These are phyloP conservation scores for Trifolium repens DNA, from an alignment of 306 rosid species.

Conservation along the genomic window DNA sequence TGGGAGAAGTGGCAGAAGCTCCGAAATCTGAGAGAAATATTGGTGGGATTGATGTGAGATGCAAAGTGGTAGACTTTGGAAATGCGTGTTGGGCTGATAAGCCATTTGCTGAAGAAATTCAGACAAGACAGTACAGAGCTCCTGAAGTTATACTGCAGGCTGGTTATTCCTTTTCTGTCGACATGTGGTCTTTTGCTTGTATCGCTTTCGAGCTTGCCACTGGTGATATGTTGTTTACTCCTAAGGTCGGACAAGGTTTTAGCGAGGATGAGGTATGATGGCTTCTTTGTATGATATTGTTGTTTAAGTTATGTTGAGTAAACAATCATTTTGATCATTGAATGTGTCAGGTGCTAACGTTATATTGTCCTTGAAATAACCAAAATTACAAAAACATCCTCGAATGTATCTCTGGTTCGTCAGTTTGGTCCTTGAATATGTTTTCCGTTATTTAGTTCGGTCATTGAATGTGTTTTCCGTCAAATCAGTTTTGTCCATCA, in stretches of 20 bases:
- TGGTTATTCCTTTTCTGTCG: constrained; percentile 84
- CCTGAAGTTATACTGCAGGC: constrained; percentile 91
- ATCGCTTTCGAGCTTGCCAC: constrained; percentile 94
- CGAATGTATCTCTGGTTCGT: not conserved
- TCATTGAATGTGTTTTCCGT: not conserved
- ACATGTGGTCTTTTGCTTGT: constrained; percentile 98
- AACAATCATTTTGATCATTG: not conserved
- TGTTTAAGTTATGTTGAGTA: constrained; percentile 26
- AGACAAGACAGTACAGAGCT: constrained; percentile 97
- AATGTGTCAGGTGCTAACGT: not conserved
- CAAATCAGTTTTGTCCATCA: not conserved
- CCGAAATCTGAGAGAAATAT: constrained; percentile 65
- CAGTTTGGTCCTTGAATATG: not conserved
- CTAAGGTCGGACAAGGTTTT: constrained; percentile 82
- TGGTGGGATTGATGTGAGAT: constrained; percentile 80
- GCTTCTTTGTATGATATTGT: constrained; percentile 26
- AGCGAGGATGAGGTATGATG: constrained; percentile 91
- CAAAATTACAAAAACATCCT: not conserved
- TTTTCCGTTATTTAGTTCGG: not conserved
- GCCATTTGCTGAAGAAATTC: constrained; percentile 78
- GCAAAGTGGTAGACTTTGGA: constrained; percentile 97
- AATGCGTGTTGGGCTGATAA: constrained; percentile 91
- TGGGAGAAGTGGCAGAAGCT: constrained; percentile 47
- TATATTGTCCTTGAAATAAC: not conserved
- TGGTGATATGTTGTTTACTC: constrained; percentile 94